Evolutionary conservation across 2,329 filamentous ascomycete species (phyloP).

Genomic region (Thelonectria discophora): DNA sequence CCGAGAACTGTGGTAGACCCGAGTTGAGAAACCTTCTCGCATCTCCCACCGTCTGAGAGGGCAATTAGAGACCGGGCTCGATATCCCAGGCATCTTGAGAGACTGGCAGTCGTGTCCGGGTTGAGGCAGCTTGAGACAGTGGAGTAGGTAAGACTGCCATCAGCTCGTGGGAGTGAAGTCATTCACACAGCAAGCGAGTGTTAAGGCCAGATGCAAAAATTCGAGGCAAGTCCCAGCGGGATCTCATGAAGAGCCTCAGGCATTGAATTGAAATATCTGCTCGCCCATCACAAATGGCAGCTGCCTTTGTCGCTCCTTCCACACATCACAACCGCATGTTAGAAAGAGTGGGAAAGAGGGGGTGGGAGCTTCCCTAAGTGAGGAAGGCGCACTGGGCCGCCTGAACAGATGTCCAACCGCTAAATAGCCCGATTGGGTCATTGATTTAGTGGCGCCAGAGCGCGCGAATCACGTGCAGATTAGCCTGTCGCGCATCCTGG

Average conservation of each 20-base stretch:
- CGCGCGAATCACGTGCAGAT: conserved; percentile 21
- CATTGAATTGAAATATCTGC: neutral
- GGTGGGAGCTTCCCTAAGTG: neutral
- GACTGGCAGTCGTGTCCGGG: neutral
- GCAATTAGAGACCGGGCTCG: conserved; percentile 44
- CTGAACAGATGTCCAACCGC: conserved; percentile 17
- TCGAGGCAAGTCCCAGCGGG: neutral
- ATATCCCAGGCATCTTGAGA: conserved; percentile 39
- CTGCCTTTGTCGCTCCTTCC: conserved; percentile 11
- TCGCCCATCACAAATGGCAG: neutral
- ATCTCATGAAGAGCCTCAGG: neutral
- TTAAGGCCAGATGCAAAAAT: neutral
- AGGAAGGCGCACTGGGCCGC: too few relatives aligned
- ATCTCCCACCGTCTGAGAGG: conserved; percentile 45
- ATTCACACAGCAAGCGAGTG: neutral
- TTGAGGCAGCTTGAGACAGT: neutral
- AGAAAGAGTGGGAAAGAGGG: too few relatives aligned
- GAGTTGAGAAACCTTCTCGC: conserved; percentile 32
- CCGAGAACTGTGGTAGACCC: conserved; percentile 34
- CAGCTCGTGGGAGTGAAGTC: neutral
- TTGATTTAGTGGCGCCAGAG: neutral
- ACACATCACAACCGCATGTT: neutral
- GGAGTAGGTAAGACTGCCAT: neutral
- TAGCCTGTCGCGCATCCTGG: conserved; percentile 22
- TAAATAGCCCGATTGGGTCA: conserved; percentile 40